Evolutionary conservation across 208 protist genomes (phyloP).

Genomic region (Acanthamoeba culbertsoni): DNA sequence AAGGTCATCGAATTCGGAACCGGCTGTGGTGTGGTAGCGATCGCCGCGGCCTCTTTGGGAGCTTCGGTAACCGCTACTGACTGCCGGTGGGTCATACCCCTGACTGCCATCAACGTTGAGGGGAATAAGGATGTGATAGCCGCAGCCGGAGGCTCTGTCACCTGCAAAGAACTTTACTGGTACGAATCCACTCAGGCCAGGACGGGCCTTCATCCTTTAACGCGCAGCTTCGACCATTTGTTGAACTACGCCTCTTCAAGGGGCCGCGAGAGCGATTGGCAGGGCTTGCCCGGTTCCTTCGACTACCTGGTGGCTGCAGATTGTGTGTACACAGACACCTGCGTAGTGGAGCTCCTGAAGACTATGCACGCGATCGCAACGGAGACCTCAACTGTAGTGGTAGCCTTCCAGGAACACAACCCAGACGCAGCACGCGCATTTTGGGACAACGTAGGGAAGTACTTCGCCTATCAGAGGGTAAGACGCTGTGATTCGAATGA

Average conservation of each 20-base stretch:
- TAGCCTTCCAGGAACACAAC: conserved; percentile 51
- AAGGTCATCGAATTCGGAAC: conserved; percentile 3
- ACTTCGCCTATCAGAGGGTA: conserved; percentile 12
- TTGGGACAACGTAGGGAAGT: not conserved
- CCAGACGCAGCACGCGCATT: not conserved
- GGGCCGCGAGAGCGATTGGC: conserved; percentile 7
- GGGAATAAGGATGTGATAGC: not conserved
- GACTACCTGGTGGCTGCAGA: not conserved
- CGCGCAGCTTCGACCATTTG: not conserved
- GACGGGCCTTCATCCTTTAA: not conserved
- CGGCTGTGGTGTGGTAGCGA: conserved; percentile 17
- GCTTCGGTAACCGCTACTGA: conserved; percentile 24
- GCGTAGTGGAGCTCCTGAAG: not conserved
- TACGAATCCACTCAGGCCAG: not conserved
- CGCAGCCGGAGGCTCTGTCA: not conserved
- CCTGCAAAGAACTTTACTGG: conserved; percentile 46
- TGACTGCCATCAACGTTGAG: conserved; percentile 3
- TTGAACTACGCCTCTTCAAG: not conserved
- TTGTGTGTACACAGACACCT: conserved; percentile 23
- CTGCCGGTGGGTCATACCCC: conserved; percentile 16
- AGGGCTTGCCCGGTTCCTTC: not conserved
- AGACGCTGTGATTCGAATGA: not conserved
- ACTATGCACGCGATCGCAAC: conserved; percentile 11
- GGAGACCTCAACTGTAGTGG: not conserved
- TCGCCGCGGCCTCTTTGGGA: not conserved